These are phyloP conservation scores for Xylaria castorea DNA, from an alignment of 495 filamentous ascomycete species.

Conservation along the genomic window DNA sequence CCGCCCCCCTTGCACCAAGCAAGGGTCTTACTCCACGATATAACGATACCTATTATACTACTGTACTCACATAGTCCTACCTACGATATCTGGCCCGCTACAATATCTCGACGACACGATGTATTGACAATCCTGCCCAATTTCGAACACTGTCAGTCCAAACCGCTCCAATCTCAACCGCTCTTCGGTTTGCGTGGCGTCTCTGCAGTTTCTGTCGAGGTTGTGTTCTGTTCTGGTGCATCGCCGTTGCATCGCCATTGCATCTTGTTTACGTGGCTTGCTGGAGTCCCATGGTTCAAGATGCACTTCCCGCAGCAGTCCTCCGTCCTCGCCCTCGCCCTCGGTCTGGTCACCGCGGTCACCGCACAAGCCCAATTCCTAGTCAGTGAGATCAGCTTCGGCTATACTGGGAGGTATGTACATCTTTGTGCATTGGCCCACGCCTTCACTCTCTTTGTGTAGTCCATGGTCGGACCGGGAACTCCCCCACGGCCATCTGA, in stretches of 20 bases:
- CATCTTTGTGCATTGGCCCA: neutral
- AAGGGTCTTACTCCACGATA: neutral
- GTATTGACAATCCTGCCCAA: neutral
- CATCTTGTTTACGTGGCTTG: neutral
- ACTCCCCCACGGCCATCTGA: neutral
- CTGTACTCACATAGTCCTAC: neutral
- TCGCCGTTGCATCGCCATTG: neutral
- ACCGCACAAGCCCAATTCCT: conserved; percentile 64
- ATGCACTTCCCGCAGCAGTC: conserved; percentile 50
- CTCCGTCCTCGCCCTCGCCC: conserved; percentile 48
- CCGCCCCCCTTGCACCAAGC: neutral
- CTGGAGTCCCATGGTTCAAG: neutral
- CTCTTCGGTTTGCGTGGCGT: neutral
- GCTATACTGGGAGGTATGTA: conserved; percentile 68
- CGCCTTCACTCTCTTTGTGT: neutral
- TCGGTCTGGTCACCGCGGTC: conserved; percentile 57
- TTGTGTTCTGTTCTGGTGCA: neutral
- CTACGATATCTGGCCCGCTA: neutral
- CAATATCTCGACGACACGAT: neutral
- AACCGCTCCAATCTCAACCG: neutral
- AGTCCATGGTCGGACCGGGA: neutral
- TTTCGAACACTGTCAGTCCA: neutral
- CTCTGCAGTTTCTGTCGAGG: conserved; percentile 6
- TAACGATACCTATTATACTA: neutral
- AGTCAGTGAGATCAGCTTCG: conserved; percentile 75